phyloP scores from a whole-genome alignment of 805 yeast species.

The Trichomonascus vanleenenianus region DNA sequence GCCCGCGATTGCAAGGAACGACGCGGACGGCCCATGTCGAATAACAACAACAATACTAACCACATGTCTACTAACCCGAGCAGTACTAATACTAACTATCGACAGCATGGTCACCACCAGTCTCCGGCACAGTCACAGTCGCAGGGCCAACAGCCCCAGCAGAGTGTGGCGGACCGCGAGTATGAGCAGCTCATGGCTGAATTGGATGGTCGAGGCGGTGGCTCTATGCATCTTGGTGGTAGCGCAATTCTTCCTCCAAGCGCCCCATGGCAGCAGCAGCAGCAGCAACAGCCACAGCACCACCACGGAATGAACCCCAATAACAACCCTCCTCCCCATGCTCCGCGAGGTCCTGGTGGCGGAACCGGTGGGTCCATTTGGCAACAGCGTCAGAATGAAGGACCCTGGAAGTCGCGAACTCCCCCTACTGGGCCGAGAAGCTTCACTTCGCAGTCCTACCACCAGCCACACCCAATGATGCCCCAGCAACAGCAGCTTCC shows the following conservation, averaged over 20 bases:
- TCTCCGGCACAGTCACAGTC: too few relatives aligned
- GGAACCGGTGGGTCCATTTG: constrained; percentile 7
- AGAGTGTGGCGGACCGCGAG: constrained; percentile 37
- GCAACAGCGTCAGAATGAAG: too few relatives aligned
- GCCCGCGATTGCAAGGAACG: constrained; percentile 73
- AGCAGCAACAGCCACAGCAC: constrained; percentile 6
- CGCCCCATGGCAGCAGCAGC: constrained; percentile 4
- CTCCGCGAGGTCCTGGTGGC: constrained; percentile 12
- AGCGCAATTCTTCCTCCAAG: background rate
- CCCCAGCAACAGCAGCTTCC: constrained; percentile 1
- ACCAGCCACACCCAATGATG: constrained; percentile 7
- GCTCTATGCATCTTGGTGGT: background rate
- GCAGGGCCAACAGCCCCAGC: constrained; percentile 5
- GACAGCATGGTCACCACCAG: too few relatives aligned
- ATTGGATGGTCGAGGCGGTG: constrained; percentile 26
- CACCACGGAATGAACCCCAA: too few relatives aligned
- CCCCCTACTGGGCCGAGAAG: background rate
- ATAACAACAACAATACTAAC: background rate
- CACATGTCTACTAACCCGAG: constrained; percentile 1
- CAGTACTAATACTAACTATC: background rate
- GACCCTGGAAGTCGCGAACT: too few relatives aligned
- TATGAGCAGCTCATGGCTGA: constrained; percentile 46
- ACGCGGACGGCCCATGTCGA: constrained; percentile 9
- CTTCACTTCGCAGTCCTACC: constrained; percentile 1
- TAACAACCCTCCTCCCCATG: constrained; percentile 10